Evolutionary conservation across 352 stramenopile genomes (phyloP), one percentile per base, ranked within the genome.

Genomic region (Globisporangium paroecandrum): DNA sequence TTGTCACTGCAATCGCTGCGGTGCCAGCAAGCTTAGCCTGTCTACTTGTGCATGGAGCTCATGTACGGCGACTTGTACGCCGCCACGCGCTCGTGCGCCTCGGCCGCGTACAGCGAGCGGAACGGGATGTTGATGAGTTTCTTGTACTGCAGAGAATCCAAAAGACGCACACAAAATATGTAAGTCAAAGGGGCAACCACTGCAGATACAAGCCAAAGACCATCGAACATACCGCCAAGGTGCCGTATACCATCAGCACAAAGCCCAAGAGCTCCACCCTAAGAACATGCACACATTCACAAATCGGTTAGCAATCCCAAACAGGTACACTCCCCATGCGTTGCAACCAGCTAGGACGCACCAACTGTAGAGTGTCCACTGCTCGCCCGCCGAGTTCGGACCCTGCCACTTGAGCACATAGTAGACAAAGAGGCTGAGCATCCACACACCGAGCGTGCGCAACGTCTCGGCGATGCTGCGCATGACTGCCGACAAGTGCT

Each of bases 401-500:
- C 70, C 77, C 65, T 83, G 80, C 85, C 85, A 93, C 59, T 88
- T 75, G 64, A 91, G 58, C 43, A 89, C 83, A 68, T 94, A 94
- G 73, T 82, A 94, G 49, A 93, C 77, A 63, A 93, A 90, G 32
- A 94, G 76, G 46, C 83, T 83, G 20, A 91, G 71, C 71, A 73
- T 80, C 84, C 86, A 94, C 34, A 94, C 86, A 4, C 86, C 83
- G 15, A 94, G 77, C 38, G 86, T 94, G 27, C 86, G 81, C 29
- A 91, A 72, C n/a, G 83, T 92, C 87, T 93, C 87, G 49, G 77
- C 69, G 59, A 95, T 95, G 69, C 82, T 91, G 51, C 87, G 85
- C 77, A 95, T 90, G 72, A 93, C 83, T 1, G 85, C 82, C 32
- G 83, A 92, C 15, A 95, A 73, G 66, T 95, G 86, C 76, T 95